Conservation (phyloP, 495 filamentous ascomycete species). For the Daldinia bambusicola region DNA sequence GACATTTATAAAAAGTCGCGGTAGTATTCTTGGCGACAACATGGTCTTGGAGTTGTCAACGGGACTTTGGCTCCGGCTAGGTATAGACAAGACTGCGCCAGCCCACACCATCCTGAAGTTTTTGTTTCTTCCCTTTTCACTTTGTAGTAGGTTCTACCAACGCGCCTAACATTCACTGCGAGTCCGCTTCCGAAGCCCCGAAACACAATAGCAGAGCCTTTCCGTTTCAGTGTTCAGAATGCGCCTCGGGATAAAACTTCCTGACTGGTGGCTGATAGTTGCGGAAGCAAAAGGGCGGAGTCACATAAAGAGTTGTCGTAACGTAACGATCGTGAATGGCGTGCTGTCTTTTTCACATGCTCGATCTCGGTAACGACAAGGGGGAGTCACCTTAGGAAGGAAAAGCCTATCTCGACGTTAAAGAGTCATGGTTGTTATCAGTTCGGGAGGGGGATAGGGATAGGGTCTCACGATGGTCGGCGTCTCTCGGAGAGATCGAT, state of each 20-base stretch:
- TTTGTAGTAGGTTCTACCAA: constrained; percentile 6
- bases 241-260: neutral
- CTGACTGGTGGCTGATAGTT: constrained; percentile 13
- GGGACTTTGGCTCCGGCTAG: constrained; percentile 30
- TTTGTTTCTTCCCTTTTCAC: constrained; percentile 6
- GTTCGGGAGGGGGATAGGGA: neutral
- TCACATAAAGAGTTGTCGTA: constrained; percentile 34
- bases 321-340: constrained; percentile 44
- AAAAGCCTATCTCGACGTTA: constrained; percentile 38
- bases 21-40: constrained; percentile 41
- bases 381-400: constrained; percentile 22
- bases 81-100: constrained; percentile 31
- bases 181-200: neutral
- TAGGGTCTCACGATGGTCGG: constrained; percentile 30
- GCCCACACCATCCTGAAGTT: constrained; percentile 36
- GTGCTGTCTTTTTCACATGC: constrained; percentile 33
- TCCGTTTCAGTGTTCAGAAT: constrained; percentile 19
- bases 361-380: constrained; percentile 30
- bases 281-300: constrained; percentile 33
- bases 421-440: constrained; percentile 33
- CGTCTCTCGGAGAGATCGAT: constrained; percentile 20
- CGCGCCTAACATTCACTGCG: neutral
- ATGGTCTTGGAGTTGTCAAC: constrained; percentile 33
- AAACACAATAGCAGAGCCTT: neutral
- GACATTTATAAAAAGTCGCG: constrained; percentile 40